Evolutionary conservation across 257 asterid species (phyloP).

Genomic region (Nicotiana sylvestris): DNA sequence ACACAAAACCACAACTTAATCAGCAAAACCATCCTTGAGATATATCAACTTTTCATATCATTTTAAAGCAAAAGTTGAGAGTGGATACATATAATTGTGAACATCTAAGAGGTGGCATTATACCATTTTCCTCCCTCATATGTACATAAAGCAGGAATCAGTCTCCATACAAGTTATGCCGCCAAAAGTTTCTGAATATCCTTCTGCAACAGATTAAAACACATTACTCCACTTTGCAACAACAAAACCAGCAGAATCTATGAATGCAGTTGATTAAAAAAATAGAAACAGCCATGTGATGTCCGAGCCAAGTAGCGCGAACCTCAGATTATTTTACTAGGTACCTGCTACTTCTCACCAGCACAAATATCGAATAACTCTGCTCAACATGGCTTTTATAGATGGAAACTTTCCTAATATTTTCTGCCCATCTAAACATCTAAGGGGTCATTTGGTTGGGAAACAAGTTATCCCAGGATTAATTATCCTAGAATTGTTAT

Average conservation of each 20-base stretch:
- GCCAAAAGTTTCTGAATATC: slow-evolving; percentile 65
- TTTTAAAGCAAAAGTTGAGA: too few relatives aligned
- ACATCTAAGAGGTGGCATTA: background rate
- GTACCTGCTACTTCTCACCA: background rate
- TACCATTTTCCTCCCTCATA: background rate
- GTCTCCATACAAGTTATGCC: slow-evolving; percentile 23
- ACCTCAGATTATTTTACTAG: background rate
- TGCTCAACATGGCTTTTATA: background rate
- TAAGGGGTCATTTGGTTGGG: too few relatives aligned
- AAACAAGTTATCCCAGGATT: too few relatives aligned
- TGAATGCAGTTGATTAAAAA: background rate
- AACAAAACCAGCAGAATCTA: background rate
- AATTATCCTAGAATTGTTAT: too few relatives aligned
- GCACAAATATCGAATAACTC: background rate
- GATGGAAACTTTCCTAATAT: background rate
- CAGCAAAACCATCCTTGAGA: too few relatives aligned
- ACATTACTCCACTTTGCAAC: background rate
- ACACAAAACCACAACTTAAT: too few relatives aligned
- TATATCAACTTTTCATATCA: background rate
- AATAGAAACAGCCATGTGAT: background rate
- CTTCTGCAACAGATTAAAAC: slow-evolving; percentile 38
- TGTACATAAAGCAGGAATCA: background rate
- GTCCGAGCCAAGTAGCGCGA: background rate
- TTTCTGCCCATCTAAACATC: background rate
- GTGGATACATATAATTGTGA: background rate